Evolutionary conservation across 1,284 basidiomycete species (phyloP).

Genomic region (Apiotrichum porosum): DNA sequence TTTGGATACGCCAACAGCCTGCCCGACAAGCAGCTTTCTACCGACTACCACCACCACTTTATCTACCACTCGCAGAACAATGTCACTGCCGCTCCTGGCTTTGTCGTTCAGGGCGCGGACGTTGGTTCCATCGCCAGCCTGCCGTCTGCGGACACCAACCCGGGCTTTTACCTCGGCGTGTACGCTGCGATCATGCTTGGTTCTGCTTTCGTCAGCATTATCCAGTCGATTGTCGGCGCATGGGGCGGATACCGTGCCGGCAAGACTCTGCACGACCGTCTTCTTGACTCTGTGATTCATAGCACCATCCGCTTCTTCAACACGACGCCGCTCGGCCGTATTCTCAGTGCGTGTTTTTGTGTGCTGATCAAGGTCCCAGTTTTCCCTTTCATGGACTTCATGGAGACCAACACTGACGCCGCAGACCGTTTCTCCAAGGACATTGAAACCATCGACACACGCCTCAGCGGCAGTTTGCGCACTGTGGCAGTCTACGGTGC

Average conservation of each 20-base stretch:
- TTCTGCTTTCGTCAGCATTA: slow-evolving; percentile 36
- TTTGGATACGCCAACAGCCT: not conserved
- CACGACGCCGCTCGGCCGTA: slow-evolving; percentile 54
- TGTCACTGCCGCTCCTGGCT: not conserved
- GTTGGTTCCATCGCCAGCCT: not conserved
- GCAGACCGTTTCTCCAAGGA: slow-evolving; percentile 78
- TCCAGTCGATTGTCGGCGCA: slow-evolving; percentile 37
- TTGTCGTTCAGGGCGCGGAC: slow-evolving; percentile 4
- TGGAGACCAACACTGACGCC: no score
- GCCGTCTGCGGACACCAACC: slow-evolving; percentile 47
- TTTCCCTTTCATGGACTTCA: no score
- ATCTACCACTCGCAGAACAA: slow-evolving; percentile 17
- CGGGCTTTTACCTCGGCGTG: slow-evolving; percentile 49
- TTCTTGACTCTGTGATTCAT: slow-evolving; percentile 37
- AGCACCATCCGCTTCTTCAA: slow-evolving; percentile 47
- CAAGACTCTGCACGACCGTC: slow-evolving; percentile 38
- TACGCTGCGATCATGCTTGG: slow-evolving; percentile 40
- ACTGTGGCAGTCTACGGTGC: slow-evolving; percentile 68
- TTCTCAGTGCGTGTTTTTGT: no score
- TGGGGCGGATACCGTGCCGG: slow-evolving; percentile 55
- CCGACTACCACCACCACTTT: slow-evolving; percentile 25
- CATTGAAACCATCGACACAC: slow-evolving; percentile 69
- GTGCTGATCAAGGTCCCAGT: no score
- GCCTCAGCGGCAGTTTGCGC: slow-evolving; percentile 64
- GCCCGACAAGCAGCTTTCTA: slow-evolving; percentile 11